Evolutionary conservation across 495 filamentous ascomycete species (phyloP), one percentile per base, ranked within the genome.

Genomic region (Penicillium robsamsonii): DNA sequence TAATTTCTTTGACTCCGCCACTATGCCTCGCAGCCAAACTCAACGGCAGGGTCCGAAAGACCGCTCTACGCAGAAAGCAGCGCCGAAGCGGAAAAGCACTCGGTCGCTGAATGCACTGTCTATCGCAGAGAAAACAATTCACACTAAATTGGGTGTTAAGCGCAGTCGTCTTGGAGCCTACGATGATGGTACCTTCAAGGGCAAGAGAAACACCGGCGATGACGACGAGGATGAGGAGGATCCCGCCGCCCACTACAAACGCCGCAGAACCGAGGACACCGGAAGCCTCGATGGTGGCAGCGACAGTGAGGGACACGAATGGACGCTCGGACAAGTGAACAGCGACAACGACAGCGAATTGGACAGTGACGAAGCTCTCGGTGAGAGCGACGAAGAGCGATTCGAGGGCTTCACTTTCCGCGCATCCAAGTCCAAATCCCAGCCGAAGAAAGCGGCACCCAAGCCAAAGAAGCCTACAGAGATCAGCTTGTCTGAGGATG

Each of bases 321-420:
- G 94, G 94, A 87, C 80, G 59, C 68, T 95, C 37, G 90, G 90
- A 46, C 80, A 89, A 55, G 85, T 86, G 17, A 84, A 81, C 46
- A 88, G 79, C 54, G 87, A 91, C 54, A 83, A 94, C 50, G 90
- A 93, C 57, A 87, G 83, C 29, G 91, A 95, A 57, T 75, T 97
- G 46, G 91, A 97, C 67, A 91, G 87, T 59, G 93, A 97, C 56
- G 93, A 96, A 66, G 93, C 93, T 31, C 88, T 97, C 78, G 93
- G 92, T 9, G 87, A 87, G 55, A 92, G 89, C 60, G 91, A 96
- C 63, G 85, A 92, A 69, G 91, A 96, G 63, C 75, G 77, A 58
- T 94, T 94, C 62, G 87, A 88, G 40, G 85, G 83, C 8, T 93
- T 82, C 70, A 76, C 81, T 3, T 96, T 96, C 63, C 75, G 84